Evolutionary conservation across 2,329 filamentous ascomycete species (phyloP), one percentile per base, ranked within the genome.

Genomic region (Pyricularia pennisetigena): DNA sequence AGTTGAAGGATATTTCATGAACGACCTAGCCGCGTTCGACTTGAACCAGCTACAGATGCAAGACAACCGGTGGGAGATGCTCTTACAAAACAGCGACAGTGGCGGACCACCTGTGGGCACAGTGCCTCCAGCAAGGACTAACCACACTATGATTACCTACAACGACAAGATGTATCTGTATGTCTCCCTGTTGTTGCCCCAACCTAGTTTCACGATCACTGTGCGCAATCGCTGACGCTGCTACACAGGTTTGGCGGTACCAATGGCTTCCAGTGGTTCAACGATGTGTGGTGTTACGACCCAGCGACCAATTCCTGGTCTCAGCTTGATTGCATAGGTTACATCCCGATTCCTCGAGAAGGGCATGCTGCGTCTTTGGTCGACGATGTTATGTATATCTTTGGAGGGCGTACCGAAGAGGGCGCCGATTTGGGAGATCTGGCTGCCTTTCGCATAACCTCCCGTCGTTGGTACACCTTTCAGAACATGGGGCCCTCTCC

Each of bases 401-500:
- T 99, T 77, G 96, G 96, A 73, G 95, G 95, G 63, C 90, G 95
- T 69, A 97, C 93, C 0, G 93, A 97, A 75, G 94, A 98, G 73
- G 95, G 95, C 1, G 87, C 89, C 30, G 95, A 99, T 76, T 82
- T 99, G 4, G 95, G 94, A 41, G 95, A 99, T 78, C 83, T 99
- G 62, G 94, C 95, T 2, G 95, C 95, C 1, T 88, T 88, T 73
- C 80, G 85, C 67, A 87, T 88, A 69, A 88, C 90, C 0, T 93
- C 93, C 12, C 89, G 92, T 71, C 88, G 95, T 69, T 99, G 95
- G 95, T 99, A 98, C 78, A 99, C 95, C 49, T 99, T 99, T 79
- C 95, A 99, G 76, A 99, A 99, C 76, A 99, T 99, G 95, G 95
- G 95, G 0, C 94, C 94, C 3, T 96, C 94, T 0, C 95, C 95